Conservation (phyloP, 495 filamentous ascomycete genomes). For the Penicillium tannophilum region DNA sequence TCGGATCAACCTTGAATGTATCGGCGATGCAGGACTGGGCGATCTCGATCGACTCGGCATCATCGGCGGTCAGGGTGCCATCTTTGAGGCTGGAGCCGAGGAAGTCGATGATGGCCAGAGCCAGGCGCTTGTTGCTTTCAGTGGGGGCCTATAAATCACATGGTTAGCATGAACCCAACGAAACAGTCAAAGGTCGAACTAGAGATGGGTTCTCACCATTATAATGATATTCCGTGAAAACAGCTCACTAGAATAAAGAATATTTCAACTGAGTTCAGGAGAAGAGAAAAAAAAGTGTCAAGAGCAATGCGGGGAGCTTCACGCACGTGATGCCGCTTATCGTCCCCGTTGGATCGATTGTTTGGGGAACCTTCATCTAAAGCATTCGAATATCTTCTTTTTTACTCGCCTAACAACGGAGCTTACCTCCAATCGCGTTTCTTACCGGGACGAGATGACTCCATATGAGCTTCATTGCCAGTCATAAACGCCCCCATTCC, state of each 20-base stretch:
- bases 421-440: conserved; percentile 1
- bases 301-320: conserved; percentile 29
- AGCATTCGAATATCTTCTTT: conserved; percentile 9
- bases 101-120: conserved; percentile 96
- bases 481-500: conserved; percentile 29
- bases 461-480: conserved; percentile 38
- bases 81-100: conserved; percentile 82
- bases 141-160: conserved; percentile 47
- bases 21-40: conserved; percentile 92
- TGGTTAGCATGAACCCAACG: conserved; percentile 13
- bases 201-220: conserved; percentile 17
- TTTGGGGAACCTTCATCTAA: conserved; percentile 10
- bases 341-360: conserved; percentile 24
- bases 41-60: conserved; percentile 88
- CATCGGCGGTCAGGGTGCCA: conserved; percentile 82
- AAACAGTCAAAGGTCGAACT: not conserved
- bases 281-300: conserved; percentile 20
- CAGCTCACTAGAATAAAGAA: conserved; percentile 4
- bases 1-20: conserved; percentile 89
- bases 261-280: conserved; percentile 6
- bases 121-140: conserved; percentile 91
- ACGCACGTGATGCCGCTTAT: conserved; percentile 36
- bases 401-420: not conserved
- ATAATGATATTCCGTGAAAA: conserved; percentile 8
- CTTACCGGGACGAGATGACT: conserved; percentile 38